Conservation (phyloP, 2,329 filamentous ascomycete species). For the Arthrobotrys entomopaga region DNA sequence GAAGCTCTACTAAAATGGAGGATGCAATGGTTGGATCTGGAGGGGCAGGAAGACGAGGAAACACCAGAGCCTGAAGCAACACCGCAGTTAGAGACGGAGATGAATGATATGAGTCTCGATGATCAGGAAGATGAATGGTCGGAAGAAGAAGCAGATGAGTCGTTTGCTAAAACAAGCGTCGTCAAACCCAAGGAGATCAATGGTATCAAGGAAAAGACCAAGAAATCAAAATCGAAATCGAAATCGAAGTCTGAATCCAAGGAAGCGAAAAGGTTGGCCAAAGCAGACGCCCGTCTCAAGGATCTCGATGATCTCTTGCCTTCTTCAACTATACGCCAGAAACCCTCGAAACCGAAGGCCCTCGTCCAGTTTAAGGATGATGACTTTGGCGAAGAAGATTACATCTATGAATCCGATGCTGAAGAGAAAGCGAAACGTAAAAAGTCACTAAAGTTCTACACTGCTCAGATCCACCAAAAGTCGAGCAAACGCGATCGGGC, state of each 20-base stretch:
- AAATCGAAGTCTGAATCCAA: slow-evolving; percentile 64
- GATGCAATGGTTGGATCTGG: slow-evolving; percentile 80
- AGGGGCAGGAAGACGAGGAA: slow-evolving; percentile 69
- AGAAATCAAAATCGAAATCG: slow-evolving; percentile 61
- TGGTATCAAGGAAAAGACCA: slow-evolving; percentile 67
- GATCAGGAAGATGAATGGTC: slow-evolving; percentile 60
- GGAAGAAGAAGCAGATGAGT: slow-evolving; percentile 60
- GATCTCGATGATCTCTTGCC: slow-evolving; percentile 45
- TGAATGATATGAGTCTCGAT: slow-evolving; percentile 61
- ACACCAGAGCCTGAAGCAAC: slow-evolving; percentile 37
- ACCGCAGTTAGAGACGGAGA: slow-evolving; percentile 50
- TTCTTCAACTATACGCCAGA: slow-evolving; percentile 26
- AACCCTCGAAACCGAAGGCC: slow-evolving; percentile 57
- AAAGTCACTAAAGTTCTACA: slow-evolving; percentile 96
- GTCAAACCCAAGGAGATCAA: slow-evolving; percentile 9
- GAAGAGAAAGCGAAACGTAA: slow-evolving; percentile 89
- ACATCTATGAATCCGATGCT: slow-evolving; percentile 78
- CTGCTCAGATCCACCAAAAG: slow-evolving; percentile 95
- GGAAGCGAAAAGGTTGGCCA: slow-evolving; percentile 55
- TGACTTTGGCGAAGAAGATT: slow-evolving; percentile 91
- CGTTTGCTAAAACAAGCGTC: slow-evolving; percentile 32
- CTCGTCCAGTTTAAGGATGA: slow-evolving; percentile 69
- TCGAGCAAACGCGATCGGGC: slow-evolving; percentile 82
- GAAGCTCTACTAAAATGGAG: slow-evolving; percentile 81
- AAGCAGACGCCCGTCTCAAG: slow-evolving; percentile 41